These are phyloP conservation scores for Cutaneotrichosporon curvatum DNA, from an alignment of 1,284 basidiomycete species.

Conservation along the genomic window DNA sequence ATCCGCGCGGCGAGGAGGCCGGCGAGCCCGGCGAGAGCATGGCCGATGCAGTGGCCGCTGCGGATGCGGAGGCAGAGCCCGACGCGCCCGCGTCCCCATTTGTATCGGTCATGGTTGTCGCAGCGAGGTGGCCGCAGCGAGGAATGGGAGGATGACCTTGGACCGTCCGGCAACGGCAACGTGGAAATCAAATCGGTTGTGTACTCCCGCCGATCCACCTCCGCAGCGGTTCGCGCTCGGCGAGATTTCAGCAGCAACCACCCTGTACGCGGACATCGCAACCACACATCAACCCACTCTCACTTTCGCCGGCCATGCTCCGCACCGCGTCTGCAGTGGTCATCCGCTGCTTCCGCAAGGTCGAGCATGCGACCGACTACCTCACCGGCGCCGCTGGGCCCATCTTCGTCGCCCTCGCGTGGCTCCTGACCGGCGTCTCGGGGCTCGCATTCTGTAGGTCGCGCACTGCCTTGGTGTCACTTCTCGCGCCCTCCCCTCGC, in stretches of 20 bases:
- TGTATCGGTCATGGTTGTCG: background rate
- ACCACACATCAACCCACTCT: too few species aligned
- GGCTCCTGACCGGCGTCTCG: conserved; percentile 62
- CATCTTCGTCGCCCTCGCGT: conserved; percentile 72
- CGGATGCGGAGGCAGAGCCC: background rate
- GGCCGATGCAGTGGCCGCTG: background rate
- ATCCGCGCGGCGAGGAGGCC: conserved; percentile 9
- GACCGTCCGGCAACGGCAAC: too few species aligned
- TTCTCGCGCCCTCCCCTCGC: too few species aligned
- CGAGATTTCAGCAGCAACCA: too few species aligned
- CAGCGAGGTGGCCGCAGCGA: too few species aligned
- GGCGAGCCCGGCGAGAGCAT: conserved; percentile 6
- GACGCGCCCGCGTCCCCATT: background rate
- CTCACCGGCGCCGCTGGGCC: conserved; percentile 86
- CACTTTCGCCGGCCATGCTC: conserved; percentile 14
- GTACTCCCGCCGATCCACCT: too few species aligned
- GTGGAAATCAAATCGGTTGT: too few species aligned
- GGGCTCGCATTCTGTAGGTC: conserved; percentile 71
- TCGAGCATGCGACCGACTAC: conserved; percentile 70
- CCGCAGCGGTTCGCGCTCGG: too few species aligned
- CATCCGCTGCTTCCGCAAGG: conserved; percentile 74
- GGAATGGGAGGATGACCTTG: too few species aligned
- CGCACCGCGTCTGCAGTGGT: conserved; percentile 50
- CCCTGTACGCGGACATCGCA: too few species aligned
- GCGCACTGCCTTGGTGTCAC: too few species aligned